phyloP scores from a whole-genome alignment of 163 green algal species.

The Volvox carteri region DNA sequence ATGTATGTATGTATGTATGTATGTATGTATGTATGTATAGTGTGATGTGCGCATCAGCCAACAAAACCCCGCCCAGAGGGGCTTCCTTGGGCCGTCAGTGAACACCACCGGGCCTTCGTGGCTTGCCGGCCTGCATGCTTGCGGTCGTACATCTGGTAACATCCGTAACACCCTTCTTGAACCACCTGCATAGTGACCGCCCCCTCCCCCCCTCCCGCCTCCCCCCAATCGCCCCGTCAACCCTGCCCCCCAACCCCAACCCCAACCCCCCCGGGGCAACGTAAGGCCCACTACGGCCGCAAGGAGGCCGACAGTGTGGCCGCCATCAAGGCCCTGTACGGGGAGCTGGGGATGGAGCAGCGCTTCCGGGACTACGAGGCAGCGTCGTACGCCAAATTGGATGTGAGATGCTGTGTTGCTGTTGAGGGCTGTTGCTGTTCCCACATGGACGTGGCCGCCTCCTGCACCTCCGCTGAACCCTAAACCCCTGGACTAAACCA shows the following conservation, averaged over 20 bases:
- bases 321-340: slow-evolving; percentile 94
- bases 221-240: neutral
- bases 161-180: neutral
- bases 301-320: slow-evolving; percentile 82
- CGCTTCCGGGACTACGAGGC: slow-evolving; percentile 92
- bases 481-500: too few species aligned
- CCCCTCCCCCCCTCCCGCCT: neutral
- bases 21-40: neutral
- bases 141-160: neutral
- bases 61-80: neutral
- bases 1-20: neutral
- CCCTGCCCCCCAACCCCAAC: neutral
- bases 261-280: neutral
- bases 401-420: neutral
- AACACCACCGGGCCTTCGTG: neutral
- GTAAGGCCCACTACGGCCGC: slow-evolving; percentile 94
- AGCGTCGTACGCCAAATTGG: slow-evolving; percentile 84
- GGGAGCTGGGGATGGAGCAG: slow-evolving; percentile 88
- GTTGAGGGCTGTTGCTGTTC: neutral
- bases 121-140: too few species aligned
- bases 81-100: neutral
- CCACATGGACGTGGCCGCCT: too few species aligned
- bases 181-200: neutral
- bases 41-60: neutral
- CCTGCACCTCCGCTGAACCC: too few species aligned